Percentiles rank a stretch among this genome's conserved stretches.
These are phyloP conservation scores for Strobilomyces dryophilus DNA, from an alignment of 768 basidiomycete species.

Conservation along the genomic window DNA sequence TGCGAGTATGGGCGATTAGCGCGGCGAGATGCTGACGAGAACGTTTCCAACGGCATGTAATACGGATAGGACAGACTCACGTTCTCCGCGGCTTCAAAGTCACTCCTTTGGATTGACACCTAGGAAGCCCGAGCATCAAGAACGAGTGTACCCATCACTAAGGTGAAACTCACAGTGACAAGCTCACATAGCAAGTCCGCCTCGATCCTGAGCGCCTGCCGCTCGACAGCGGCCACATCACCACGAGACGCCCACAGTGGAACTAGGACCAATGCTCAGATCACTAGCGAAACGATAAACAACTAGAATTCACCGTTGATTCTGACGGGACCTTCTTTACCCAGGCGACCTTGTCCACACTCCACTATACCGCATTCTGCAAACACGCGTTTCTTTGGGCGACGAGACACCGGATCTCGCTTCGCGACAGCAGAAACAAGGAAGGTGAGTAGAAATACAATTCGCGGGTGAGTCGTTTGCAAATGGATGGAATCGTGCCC, in stretches of 20 bases:
- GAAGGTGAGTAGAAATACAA: conserved; percentile 61
- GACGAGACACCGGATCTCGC: conserved; percentile 68
- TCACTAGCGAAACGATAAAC: background rate
- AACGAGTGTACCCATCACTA: background rate
- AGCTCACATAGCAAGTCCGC: conserved; percentile 73
- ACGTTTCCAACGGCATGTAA: background rate
- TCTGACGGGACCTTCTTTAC: conserved; percentile 16
- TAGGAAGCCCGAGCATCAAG: conserved; percentile 20
- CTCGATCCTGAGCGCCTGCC: conserved; percentile 54
- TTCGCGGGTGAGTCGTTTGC: conserved; percentile 63
- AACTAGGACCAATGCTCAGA: conserved; percentile 34
- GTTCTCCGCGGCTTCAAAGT: conserved; percentile 59
- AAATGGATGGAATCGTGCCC: conserved; percentile 45
- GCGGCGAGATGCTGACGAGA: conserved; percentile 34
- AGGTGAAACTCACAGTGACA: conserved; percentile 41
- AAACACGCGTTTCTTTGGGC: conserved; percentile 70
- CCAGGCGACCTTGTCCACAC: conserved; percentile 42
- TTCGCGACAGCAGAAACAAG: conserved; percentile 64
- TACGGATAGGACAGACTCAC: conserved; percentile 31
- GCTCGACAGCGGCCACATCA: conserved; percentile 47
- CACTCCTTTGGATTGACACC: conserved; percentile 65
- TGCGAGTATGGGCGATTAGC: conserved; percentile 61
- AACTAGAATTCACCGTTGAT: conserved; percentile 10
- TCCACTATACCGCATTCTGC: conserved; percentile 53
- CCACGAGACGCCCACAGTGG: conserved; percentile 50